phyloP scores from a whole-genome alignment of 345 rosid species.

The Erucastrum elatum region DNA sequence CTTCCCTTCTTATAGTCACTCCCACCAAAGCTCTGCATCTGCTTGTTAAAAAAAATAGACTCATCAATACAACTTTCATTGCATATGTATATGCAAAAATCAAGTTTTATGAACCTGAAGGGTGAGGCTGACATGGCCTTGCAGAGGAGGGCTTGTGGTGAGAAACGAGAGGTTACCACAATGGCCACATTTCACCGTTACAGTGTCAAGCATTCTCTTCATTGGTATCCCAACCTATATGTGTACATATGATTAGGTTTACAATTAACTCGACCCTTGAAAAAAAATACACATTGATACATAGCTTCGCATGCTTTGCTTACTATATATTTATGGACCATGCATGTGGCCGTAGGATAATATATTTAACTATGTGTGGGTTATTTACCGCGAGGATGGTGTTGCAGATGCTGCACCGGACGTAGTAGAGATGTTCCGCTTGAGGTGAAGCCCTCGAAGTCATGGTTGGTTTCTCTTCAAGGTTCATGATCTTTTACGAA shows the following conservation, averaged over 20 bases:
- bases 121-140: conserved; percentile 64
- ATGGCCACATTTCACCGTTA: conserved; percentile 97
- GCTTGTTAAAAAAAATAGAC: conserved; percentile 24
- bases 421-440: conserved; percentile 88
- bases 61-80: background rate
- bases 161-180: conserved; percentile 93
- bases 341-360: background rate
- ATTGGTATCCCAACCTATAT: conserved; percentile 89
- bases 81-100: background rate
- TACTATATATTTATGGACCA: background rate
- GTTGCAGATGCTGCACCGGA: conserved; percentile 97
- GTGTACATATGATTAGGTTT: background rate
- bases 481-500: conserved; percentile 47
- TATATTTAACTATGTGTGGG: background rate
- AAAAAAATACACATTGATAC: background rate
- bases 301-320: background rate
- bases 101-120: conserved; percentile 51
- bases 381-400: conserved; percentile 90
- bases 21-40: conserved; percentile 61
- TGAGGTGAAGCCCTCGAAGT: conserved; percentile 52
- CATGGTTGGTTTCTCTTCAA: conserved; percentile 68
- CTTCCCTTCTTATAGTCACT: conserved; percentile 60
- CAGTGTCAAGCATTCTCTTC: conserved; percentile 85
- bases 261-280: background rate
- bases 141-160: conserved; percentile 79